Evolutionary conservation across 164 flowering plant genomes (phyloP).

Genomic region (Piper longum): DNA sequence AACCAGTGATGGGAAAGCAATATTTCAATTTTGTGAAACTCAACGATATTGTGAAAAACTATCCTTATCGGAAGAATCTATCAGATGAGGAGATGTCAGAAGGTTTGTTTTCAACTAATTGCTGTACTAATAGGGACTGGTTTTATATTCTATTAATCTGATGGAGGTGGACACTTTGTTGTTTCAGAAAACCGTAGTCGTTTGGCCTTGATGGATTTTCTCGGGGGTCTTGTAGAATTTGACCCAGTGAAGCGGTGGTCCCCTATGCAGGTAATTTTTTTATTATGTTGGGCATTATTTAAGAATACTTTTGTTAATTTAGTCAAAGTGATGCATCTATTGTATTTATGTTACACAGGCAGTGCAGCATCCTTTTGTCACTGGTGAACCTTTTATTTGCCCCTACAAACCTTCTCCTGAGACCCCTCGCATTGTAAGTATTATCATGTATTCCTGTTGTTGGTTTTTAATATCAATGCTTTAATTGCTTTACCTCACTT

Average conservation of each 20-base stretch:
- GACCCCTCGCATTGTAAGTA: conserved; percentile 73
- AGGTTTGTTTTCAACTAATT: conserved; percentile 32
- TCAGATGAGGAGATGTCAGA: conserved; percentile 55
- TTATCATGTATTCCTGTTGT: background rate
- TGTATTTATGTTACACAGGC: conserved; percentile 38
- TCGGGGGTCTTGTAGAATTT: conserved; percentile 90
- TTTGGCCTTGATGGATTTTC: conserved; percentile 78
- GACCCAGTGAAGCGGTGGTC: conserved; percentile 99
- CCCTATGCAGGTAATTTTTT: conserved; percentile 69
- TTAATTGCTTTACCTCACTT: background rate
- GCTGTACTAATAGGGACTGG: background rate
- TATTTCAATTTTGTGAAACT: conserved; percentile 77
- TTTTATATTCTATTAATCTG: background rate
- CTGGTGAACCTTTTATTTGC: conserved; percentile 78
- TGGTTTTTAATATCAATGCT: background rate
- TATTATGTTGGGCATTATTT: background rate
- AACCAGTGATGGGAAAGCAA: conserved; percentile 78
- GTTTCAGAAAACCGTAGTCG: conserved; percentile 64
- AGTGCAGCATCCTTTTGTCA: conserved; percentile 86
- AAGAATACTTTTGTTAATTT: too few species aligned
- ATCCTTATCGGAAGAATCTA: conserved; percentile 68
- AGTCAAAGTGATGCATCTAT: background rate
- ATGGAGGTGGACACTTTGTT: conserved; percentile 7
- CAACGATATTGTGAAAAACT: conserved; percentile 64
- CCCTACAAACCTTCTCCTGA: conserved; percentile 78